Evolutionary conservation across 129 eudicot species (phyloP).

Genomic region (Mikania micrantha): DNA sequence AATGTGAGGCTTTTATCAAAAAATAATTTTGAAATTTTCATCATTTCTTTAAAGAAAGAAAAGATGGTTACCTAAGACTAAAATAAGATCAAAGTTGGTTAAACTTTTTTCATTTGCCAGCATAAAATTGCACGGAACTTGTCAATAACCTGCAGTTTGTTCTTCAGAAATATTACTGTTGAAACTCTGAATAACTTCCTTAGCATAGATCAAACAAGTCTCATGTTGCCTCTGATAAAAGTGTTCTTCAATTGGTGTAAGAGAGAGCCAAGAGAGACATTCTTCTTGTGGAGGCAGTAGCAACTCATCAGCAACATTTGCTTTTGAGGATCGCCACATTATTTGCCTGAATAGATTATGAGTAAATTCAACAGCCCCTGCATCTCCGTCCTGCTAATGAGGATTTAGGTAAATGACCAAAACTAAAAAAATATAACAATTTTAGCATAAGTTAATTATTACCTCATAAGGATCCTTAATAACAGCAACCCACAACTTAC

Average conservation of each 20-base stretch:
- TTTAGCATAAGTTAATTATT: background rate
- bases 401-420: background rate
- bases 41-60: background rate
- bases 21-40: background rate
- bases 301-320: conserved; percentile 74
- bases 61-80: conserved; percentile 2
- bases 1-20: background rate
- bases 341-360: conserved; percentile 61
- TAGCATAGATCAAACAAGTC: conserved; percentile 72
- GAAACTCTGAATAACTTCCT: conserved; percentile 62
- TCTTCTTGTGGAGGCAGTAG: conserved; percentile 94
- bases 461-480: conserved; percentile 94
- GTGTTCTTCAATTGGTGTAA: conserved; percentile 79
- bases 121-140: background rate
- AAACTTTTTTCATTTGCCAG: background rate
- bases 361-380: conserved; percentile 59
- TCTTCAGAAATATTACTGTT: conserved; percentile 35
- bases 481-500: conserved; percentile 85
- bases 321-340: conserved; percentile 95
- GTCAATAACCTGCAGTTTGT: conserved; percentile 47
- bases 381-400: conserved; percentile 61
- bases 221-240: conserved; percentile 96
- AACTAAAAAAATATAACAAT: background rate
- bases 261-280: conserved; percentile 73
- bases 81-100: conserved; percentile 3